Evolutionary conservation across 148 eudicot genomes (phyloP).

Genomic region (Salicornia ramosissima): DNA sequence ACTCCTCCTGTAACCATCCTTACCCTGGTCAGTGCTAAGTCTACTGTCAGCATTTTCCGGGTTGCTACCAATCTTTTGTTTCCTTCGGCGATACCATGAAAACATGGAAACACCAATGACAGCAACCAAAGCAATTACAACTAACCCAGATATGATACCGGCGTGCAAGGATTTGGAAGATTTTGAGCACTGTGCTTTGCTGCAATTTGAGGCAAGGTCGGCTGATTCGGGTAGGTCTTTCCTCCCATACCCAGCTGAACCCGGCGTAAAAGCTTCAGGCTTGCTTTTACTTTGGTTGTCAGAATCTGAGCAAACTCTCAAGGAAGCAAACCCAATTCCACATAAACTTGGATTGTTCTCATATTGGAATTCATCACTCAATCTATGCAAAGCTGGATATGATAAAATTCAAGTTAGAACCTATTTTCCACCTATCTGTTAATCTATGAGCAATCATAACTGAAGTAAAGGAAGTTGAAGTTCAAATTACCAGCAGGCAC

Average conservation of each 20-base stretch:
- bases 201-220: conserved; percentile 42
- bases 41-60: conserved; percentile 45
- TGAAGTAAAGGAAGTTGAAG: neutral
- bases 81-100: conserved; percentile 59
- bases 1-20: conserved; percentile 57
- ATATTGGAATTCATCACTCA: conserved; percentile 60
- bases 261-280: conserved; percentile 64
- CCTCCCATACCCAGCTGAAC: conserved; percentile 34
- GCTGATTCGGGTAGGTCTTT: conserved; percentile 73
- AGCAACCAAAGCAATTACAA: conserved; percentile 33
- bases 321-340: conserved; percentile 57
- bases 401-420: conserved; percentile 12
- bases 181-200: conserved; percentile 27
- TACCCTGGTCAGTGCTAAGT: conserved; percentile 62
- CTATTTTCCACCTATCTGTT: conserved; percentile 1
- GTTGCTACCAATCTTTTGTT: conserved; percentile 70
- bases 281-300: conserved; percentile 25
- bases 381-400: conserved; percentile 56
- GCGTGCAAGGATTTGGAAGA: conserved; percentile 30
- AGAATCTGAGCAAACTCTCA: conserved; percentile 49
- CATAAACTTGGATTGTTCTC: conserved; percentile 67
- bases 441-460: neutral
- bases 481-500: conserved; percentile 65
- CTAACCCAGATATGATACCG: conserved; percentile 41
- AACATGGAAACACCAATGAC: conserved; percentile 51